A percentile compares a stretch with the other conserved stretches of the same genome.
Conservation (phyloP, 257 asterid genomes). For the Nicotiana benthamiana region DNA sequence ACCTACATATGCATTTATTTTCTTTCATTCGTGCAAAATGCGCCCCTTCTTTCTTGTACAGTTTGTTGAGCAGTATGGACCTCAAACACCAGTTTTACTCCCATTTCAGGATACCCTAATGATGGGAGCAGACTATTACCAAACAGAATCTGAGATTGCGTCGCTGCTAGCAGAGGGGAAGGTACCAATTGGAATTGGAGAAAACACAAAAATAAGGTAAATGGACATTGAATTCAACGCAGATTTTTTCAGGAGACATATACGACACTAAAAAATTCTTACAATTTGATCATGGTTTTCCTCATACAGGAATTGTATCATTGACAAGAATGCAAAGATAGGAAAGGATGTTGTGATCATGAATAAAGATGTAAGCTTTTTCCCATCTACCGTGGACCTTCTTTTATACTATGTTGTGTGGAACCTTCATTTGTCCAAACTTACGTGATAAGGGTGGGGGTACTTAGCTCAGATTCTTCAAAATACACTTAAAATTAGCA, state of each 20-base stretch:
- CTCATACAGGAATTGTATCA: constrained; percentile 60
- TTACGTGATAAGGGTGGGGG: no score
- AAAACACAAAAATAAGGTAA: constrained; percentile 81
- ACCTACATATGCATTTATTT: not conserved
- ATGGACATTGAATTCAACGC: not conserved
- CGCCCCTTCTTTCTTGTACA: not conserved
- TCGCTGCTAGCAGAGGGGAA: constrained; percentile 72
- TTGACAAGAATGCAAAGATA: constrained; percentile 86
- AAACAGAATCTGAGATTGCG: constrained; percentile 90
- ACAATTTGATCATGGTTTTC: not conserved
- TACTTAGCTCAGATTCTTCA: no score
- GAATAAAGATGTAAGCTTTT: constrained; percentile 70
- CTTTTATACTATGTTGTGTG: not conserved
- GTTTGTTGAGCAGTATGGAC: not conserved
- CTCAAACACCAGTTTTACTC: not conserved
- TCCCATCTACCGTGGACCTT: not conserved
- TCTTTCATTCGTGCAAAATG: not conserved
- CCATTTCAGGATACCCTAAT: constrained; percentile 59
- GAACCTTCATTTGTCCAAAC: no score
- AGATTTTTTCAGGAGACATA: not conserved
- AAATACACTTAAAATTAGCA: no score
- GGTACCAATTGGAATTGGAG: constrained; percentile 83
- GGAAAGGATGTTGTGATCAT: constrained; percentile 75
- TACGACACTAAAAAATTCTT: not conserved
- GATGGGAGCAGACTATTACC: constrained; percentile 93